Base-by-base conservation (phyloP, 108 stramenopile species). In the Seminavis robusta region DNA sequence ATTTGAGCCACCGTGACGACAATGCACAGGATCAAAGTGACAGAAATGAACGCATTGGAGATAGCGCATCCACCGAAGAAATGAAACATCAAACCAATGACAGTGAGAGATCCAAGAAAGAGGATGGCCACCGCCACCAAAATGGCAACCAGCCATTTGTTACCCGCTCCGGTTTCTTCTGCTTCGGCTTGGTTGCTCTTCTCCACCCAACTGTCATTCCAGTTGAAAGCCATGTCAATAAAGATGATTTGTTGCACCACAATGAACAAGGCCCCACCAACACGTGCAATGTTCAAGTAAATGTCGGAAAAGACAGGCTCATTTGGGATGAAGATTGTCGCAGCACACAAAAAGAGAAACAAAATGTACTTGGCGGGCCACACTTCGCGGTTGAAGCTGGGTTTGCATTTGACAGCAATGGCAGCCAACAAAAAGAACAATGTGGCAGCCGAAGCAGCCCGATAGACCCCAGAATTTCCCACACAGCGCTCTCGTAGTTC, bases 291-390 rank as follows among this genome's bases (percentile, higher is more conserved):
- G 42, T 84, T 74, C 37, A 92, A 40, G 62, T 74, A 89, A 20
- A 84, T 69, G 6, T 73, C 64, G 31, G 72, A 57, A 51, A 90
- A 88, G 51, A 86, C 55, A 0, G 88, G 86, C 25, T 77, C 81
- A 52, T 88, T 94, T 19, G 94, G 82, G 1, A 90, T 81, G 55
- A 92, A 90, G 43, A 79, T 68, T 21, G 80, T 67, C 1, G 61
- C 74, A 13, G 56, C 42, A 13, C 74, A 64, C 27, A 90, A 41
- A 52, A 95, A 75, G 8, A 90, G 30, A 49, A 70, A 95, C 9
- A 89, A 42, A 2, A 75, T 63, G 42, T 90, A 91, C 70, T 95
- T 95, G 47, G 89, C 83, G 33, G 72, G 78, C 94, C 94, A 95
- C 0, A 75, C 83, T 50, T 81, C 81, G 32, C 89, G 76, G 73